phyloP scores from a whole-genome alignment of 108 stramenopile genomes.

The Skeletonema potamos region DNA sequence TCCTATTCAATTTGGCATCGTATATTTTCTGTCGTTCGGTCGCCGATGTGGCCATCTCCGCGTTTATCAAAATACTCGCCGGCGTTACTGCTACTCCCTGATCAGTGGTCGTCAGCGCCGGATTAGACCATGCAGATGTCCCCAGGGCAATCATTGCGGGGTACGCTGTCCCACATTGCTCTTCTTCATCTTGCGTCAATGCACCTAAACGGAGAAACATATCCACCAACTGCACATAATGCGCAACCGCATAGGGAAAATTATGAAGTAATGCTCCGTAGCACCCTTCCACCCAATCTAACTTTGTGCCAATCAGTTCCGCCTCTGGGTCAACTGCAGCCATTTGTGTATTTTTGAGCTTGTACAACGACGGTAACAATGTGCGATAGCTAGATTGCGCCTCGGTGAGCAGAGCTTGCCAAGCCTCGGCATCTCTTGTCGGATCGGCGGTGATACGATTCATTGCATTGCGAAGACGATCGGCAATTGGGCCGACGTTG shows the following conservation, averaged over 20 bases:
- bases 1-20: constrained; percentile 57
- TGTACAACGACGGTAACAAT: constrained; percentile 25
- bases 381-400: constrained; percentile 59
- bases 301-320: constrained; percentile 46
- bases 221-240: constrained; percentile 58
- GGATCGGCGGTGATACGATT: constrained; percentile 67
- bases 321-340: constrained; percentile 41
- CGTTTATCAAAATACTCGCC: constrained; percentile 4
- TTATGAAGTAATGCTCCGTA: constrained; percentile 68
- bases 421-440: constrained; percentile 76
- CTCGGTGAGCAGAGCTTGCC: constrained; percentile 81
- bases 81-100: constrained; percentile 24
- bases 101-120: constrained; percentile 15
- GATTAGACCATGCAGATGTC: constrained; percentile 3
- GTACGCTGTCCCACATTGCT: constrained; percentile 37
- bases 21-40: constrained; percentile 31
- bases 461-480: constrained; percentile 82
- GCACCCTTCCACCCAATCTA: constrained; percentile 85
- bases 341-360: constrained; percentile 6
- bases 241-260: constrained; percentile 65
- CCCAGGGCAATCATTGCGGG: constrained; percentile 18
- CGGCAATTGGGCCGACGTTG: constrained; percentile 64
- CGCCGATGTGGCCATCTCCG: background rate
- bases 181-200: constrained; percentile 52
- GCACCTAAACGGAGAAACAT: constrained; percentile 64